These are phyloP conservation scores for Asterophora lycoperdoides DNA, from an alignment of 768 basidiomycete genomes.

Conservation along the genomic window DNA sequence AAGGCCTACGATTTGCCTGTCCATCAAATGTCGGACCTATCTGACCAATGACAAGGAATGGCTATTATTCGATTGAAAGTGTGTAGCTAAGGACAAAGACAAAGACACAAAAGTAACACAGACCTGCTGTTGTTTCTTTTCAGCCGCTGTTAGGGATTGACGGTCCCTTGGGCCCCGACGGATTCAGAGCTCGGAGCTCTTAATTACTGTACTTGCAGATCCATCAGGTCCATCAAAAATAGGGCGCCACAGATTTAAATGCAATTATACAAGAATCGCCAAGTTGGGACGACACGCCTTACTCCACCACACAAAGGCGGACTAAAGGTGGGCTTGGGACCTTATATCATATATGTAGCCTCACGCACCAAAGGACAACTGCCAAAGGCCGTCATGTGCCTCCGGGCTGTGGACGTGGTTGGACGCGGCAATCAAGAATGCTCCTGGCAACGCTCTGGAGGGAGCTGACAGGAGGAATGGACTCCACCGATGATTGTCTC, in stretches of 20 bases:
- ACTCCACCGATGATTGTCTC: not conserved
- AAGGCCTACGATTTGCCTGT: not conserved
- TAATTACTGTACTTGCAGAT: no score
- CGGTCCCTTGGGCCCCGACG: no score
- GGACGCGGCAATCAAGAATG: not conserved
- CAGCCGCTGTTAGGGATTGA: not conserved
- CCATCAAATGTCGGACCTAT: not conserved
- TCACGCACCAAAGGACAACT: not conserved
- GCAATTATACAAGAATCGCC: not conserved
- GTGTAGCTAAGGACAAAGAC: no score
- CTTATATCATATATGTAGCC: not conserved
- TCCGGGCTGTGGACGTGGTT: not conserved
- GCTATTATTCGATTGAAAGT: no score
- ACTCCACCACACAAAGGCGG: no score
- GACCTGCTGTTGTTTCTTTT: not conserved
- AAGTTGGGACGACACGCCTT: not conserved
- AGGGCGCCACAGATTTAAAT: not conserved
- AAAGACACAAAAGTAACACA: no score
- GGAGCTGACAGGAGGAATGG: conserved; percentile 14
- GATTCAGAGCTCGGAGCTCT: no score
- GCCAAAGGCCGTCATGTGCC: not conserved
- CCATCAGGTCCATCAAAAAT: not conserved
- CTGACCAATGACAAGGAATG: no score
- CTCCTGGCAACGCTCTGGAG: not conserved
- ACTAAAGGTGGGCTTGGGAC: no score